These are phyloP conservation scores for Phytophthora sojae DNA, from an alignment of 352 stramenopile species.

Conservation along the genomic window DNA sequence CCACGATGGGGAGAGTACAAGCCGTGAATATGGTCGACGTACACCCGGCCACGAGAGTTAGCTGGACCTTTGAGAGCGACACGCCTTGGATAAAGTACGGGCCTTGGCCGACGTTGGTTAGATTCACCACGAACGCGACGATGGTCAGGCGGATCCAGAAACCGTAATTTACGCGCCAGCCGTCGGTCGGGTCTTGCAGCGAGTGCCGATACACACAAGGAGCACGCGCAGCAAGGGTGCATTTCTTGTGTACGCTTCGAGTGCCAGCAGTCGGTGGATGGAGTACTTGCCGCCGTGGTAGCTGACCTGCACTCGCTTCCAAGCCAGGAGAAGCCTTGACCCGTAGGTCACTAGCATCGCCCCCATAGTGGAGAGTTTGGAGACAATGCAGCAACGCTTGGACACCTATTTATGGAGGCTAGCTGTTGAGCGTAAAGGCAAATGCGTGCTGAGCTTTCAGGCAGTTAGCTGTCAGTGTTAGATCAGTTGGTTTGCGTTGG, in stretches of 20 bases:
- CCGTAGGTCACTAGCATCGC: background rate
- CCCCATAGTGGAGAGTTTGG: background rate
- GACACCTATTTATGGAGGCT: background rate
- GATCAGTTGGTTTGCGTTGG: no score
- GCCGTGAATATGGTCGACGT: constrained; percentile 2
- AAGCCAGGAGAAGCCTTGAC: background rate
- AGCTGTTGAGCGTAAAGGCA: no score
- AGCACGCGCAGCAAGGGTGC: constrained; percentile 2
- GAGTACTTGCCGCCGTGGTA: constrained; percentile 15
- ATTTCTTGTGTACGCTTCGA: constrained; percentile 12
- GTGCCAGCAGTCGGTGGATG: constrained; percentile 6
- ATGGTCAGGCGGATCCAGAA: constrained; percentile 21
- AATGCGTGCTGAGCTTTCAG: no score
- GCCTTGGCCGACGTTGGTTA: constrained; percentile 4
- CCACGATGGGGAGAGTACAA: background rate
- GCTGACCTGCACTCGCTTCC: constrained; percentile 9
- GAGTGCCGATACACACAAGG: constrained; percentile 6
- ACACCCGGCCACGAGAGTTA: background rate
- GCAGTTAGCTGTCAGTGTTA: no score
- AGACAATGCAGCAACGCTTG: background rate
- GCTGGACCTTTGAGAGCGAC: background rate
- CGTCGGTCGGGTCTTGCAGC: constrained; percentile 12
- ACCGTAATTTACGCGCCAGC: constrained; percentile 18
- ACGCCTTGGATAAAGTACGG: constrained; percentile 1
- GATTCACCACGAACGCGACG: background rate